Conservation (phyloP, 1,284 basidiomycete genomes). For the Chalciporus sp. region DNA sequence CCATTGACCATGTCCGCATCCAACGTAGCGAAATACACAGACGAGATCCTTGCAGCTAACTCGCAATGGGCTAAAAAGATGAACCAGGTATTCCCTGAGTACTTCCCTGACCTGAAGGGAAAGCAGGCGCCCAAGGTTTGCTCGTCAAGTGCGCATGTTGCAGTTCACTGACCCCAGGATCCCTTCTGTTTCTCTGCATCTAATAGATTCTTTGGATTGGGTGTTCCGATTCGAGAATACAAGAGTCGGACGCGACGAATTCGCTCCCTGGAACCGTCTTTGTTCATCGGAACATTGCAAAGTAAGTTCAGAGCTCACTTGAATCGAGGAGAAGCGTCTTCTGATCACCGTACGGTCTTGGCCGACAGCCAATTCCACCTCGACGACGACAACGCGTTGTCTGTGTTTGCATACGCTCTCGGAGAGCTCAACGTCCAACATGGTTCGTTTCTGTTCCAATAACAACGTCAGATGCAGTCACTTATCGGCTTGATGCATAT, state of each 20-base stretch:
- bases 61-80: conserved; percentile 21
- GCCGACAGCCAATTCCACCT: conserved; percentile 28
- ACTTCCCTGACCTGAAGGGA: conserved; percentile 18
- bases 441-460: neutral
- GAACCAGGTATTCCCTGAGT: conserved; percentile 28
- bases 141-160: neutral
- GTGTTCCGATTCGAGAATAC: conserved; percentile 52
- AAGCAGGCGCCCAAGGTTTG: conserved; percentile 26
- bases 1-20: conserved; percentile 3
- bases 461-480: too few species aligned
- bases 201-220: conserved; percentile 56
- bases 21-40: neutral
- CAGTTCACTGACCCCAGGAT: neutral
- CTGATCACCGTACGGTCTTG: neutral
- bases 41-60: conserved; percentile 15
- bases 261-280: conserved; percentile 52
- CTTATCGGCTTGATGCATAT: too few species aligned
- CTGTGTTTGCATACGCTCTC: conserved; percentile 25
- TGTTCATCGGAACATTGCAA: conserved; percentile 53
- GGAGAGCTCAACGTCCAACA: conserved; percentile 18
- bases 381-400: conserved; percentile 25
- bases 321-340: neutral
- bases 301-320: conserved; percentile 25
- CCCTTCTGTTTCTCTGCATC: neutral
- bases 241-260: conserved; percentile 41